Evolutionary conservation across 2,329 filamentous ascomycete species (phyloP).

Genomic region (Monilinia fructigena): DNA sequence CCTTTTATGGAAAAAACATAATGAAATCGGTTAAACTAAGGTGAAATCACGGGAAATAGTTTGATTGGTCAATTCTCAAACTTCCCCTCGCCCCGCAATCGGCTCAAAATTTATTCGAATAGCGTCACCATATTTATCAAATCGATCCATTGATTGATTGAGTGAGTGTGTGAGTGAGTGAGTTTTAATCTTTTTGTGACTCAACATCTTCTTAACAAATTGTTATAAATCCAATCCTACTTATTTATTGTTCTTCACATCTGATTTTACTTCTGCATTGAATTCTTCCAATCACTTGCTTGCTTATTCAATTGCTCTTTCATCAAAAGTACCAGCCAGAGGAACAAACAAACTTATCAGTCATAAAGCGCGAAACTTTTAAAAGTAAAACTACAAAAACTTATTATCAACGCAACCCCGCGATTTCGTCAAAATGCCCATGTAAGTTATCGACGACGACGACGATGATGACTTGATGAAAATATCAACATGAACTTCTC

Average conservation of each 20-base stretch:
- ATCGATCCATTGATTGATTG: background rate
- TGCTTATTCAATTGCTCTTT: background rate
- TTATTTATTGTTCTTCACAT: background rate
- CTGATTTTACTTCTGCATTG: background rate
- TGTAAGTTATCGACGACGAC: conserved; percentile 25
- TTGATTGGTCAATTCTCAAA: conserved; percentile 4
- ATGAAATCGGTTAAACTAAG: too few relatives aligned
- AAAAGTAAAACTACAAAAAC: background rate
- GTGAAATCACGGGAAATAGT: too few relatives aligned
- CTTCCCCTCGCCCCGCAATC: conserved; percentile 17
- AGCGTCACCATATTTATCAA: too few relatives aligned
- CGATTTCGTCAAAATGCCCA: conserved; percentile 28
- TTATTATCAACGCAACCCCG: conserved; percentile 1
- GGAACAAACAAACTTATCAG: background rate
- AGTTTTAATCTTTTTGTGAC: conserved; percentile 5
- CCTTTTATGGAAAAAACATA: too few relatives aligned
- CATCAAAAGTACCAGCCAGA: background rate
- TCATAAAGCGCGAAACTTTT: conserved; percentile 1
- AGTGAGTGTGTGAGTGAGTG: background rate
- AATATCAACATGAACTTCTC: background rate
- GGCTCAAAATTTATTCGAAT: background rate
- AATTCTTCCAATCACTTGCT: background rate
- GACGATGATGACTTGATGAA: too few relatives aligned
- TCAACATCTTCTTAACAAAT: conserved; percentile 4
- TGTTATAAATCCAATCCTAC: background rate